A percentile compares a stretch with the other conserved stretches of the same genome.
Conservation (phyloP, 257 asterid species). For the Jaltomata sinuosa region DNA sequence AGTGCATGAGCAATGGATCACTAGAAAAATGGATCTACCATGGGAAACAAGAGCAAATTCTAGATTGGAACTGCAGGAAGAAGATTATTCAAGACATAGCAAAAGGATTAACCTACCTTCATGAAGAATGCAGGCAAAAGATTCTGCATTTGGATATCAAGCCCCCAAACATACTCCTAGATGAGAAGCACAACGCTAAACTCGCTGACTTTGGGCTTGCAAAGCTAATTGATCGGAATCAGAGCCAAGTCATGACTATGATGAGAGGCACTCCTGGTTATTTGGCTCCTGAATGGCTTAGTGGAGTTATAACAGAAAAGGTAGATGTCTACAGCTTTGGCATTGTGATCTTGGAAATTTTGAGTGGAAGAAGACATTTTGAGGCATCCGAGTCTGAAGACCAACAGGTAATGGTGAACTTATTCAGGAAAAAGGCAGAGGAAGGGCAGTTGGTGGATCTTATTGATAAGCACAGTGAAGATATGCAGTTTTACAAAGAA, state of each 20-base stretch:
- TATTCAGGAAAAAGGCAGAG: constrained; percentile 15
- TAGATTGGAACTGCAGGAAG: constrained; percentile 16
- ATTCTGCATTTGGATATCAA: constrained; percentile 20
- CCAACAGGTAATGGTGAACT: neutral
- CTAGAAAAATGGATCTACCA: constrained; percentile 22
- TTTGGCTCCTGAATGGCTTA: constrained; percentile 21
- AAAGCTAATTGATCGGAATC: constrained; percentile 19
- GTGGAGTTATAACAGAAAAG: constrained; percentile 12
- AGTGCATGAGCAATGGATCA: constrained; percentile 19
- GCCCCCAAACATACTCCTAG: constrained; percentile 20
- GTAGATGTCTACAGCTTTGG: constrained; percentile 23
- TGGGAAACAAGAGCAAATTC: neutral
- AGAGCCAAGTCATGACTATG: constrained; percentile 14
- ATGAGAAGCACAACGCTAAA: constrained; percentile 18
- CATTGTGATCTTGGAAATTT: constrained; percentile 14
- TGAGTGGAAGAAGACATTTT: constrained; percentile 12
- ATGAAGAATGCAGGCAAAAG: constrained; percentile 22
- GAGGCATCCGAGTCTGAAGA: constrained; percentile 9
- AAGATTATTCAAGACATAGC: constrained; percentile 21
- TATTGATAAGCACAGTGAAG: constrained; percentile 11
- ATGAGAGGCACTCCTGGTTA: constrained; percentile 27
- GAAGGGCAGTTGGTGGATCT: constrained; percentile 12
- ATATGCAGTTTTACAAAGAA: constrained; percentile 5
- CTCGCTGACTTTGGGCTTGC: constrained; percentile 25
- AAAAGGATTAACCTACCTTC: constrained; percentile 20